Conservation (phyloP, 805 yeast species). For the Metschnikowia orientalis region DNA sequence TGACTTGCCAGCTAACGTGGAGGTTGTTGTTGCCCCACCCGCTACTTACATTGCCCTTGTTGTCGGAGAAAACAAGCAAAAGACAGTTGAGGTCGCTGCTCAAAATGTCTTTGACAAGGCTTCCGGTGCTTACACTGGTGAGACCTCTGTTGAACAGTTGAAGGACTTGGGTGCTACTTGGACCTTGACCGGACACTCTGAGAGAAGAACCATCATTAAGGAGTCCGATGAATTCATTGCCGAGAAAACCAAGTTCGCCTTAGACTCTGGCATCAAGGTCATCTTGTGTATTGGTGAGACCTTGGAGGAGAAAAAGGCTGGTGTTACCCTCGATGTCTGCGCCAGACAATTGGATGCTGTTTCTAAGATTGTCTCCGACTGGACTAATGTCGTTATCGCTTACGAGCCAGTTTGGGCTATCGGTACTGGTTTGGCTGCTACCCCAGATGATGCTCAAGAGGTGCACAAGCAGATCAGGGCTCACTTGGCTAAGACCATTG, state of each 20-base stretch:
- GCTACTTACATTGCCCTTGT: constrained; percentile 85
- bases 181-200: constrained; percentile 97
- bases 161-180: constrained; percentile 90
- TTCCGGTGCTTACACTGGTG: constrained; percentile 98
- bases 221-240: constrained; percentile 91
- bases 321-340: constrained; percentile 79
- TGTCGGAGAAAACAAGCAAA: constrained; percentile 59
- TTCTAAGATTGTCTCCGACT: constrained; percentile 72
- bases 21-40: constrained; percentile 96
- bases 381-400: constrained; percentile 91
- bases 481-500: constrained; percentile 72
- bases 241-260: constrained; percentile 88
- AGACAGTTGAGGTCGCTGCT: constrained; percentile 77
- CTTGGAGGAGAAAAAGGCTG: constrained; percentile 88
- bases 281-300: constrained; percentile 98
- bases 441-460: constrained; percentile 96
- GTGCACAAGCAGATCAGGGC: constrained; percentile 87
- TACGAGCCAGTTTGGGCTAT: constrained; percentile 99
- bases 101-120: constrained; percentile 87
- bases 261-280: constrained; percentile 84
- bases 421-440: constrained; percentile 98
- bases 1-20: constrained; percentile 69
- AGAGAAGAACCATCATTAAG: constrained; percentile 90
- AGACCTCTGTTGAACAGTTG: constrained; percentile 81
- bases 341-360: constrained; percentile 90